Base-by-base conservation (phyloP, 352 stramenopile genomes). In the Phytophthora quininea region DNA sequence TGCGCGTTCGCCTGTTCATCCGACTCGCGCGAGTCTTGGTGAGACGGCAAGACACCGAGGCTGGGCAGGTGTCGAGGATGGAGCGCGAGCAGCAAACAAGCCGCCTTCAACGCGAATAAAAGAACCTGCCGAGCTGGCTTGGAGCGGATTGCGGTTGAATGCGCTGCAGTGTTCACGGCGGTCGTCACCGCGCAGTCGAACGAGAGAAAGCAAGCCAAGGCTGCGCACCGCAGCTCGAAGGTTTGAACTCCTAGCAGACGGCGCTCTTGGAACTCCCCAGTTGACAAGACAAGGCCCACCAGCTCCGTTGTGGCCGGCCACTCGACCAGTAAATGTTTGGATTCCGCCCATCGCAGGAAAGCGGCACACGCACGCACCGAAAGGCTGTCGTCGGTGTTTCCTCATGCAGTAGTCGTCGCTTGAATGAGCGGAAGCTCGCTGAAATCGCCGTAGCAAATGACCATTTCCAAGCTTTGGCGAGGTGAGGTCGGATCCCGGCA, bases 111-210 rank as follows among this genome's bases (percentile, higher is more conserved):
- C 14, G 43, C 43, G 43, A 49, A 49, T 29, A 49, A 49, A 49
- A 49, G 35, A 49, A 49, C 43, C 43, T 9, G 12, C 19, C 15
- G 43, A 49, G 43, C 43, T 49, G 43, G 43, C 43, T 49, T 49
- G 3, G 43, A 49, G 43, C 15, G 43, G 43, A 49, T 49, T 29
- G 2, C 19, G 38, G 37, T 43, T 24, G 40, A 4, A 47, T 27
- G 40, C 40, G 35, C 35, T 40, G 35, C 35, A 40, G 35, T 40
- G 6, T 40, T 6, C 35, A 11, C 35, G 6, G 35, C 35, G 35
- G 35, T 40, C 35, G 35, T 11, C 35, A 40, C 40, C 19, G 40
- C 40, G 15, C 15, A 24, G 19, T 24, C 15, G 15, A 29, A 49
- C 43, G 35, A 40, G 35, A 11, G 6, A 11, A 40, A 11, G 10